Evolutionary conservation across 768 basidiomycete species (phyloP).

Genomic region (Trametes cinnabarina): DNA sequence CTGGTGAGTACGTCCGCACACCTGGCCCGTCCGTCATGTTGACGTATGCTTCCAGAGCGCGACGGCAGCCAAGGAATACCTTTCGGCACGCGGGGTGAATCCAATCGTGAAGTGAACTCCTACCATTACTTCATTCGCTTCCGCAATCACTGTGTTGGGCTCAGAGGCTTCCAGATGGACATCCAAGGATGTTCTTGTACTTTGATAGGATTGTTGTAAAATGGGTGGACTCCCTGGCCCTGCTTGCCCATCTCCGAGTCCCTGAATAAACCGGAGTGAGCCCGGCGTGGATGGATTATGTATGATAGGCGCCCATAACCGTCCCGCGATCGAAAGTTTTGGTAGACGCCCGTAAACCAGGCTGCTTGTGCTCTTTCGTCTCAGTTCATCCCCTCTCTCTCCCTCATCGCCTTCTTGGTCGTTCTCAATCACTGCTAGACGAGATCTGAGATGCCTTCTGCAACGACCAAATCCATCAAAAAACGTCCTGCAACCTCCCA

Average conservation of each 20-base stretch:
- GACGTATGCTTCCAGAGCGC: conserved; percentile 44
- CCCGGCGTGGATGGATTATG: too few species aligned
- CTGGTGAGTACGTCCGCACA: conserved; percentile 44
- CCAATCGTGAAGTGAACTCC: conserved; percentile 34
- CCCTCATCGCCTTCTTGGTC: too few species aligned
- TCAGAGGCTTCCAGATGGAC: too few species aligned
- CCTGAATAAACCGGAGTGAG: too few species aligned
- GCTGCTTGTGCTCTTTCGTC: too few species aligned
- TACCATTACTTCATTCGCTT: not conserved
- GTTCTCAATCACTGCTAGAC: too few species aligned
- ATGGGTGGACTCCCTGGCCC: too few species aligned
- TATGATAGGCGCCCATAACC: too few species aligned
- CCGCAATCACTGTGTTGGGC: not conserved
- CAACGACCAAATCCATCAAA: conserved; percentile 41
- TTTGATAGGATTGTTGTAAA: too few species aligned
- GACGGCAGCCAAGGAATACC: conserved; percentile 72
- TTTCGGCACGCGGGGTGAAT: conserved; percentile 50
- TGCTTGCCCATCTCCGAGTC: too few species aligned
- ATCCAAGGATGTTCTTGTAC: too few species aligned
- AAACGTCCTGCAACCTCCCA: conserved; percentile 52
- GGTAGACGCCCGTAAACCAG: conserved; percentile 1
- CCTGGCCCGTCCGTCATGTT: not conserved
- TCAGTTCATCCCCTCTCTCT: not conserved
- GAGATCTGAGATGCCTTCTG: conserved; percentile 17
- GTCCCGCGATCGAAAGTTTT: conserved; percentile 4